These are phyloP conservation scores for Didymella lethalis DNA, from an alignment of 2,329 filamentous ascomycete species.

Conservation along the genomic window DNA sequence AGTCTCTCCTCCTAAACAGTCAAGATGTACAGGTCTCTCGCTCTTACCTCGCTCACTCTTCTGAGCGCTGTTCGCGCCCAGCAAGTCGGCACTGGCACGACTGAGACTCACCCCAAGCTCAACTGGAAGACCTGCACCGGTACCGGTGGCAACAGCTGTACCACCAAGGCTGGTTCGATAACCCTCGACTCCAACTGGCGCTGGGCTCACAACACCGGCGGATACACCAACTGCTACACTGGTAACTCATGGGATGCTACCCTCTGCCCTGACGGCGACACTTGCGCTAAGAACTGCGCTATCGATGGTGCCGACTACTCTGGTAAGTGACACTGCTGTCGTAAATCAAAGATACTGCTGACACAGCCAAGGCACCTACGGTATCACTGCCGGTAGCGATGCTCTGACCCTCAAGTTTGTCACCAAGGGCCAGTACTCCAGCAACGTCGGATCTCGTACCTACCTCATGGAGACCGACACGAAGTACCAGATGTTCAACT, in stretches of 20 bases:
- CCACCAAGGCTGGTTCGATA: constrained; percentile 47
- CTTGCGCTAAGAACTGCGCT: constrained; percentile 53
- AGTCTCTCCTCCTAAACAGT: constrained; percentile 37
- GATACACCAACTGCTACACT: constrained; percentile 60
- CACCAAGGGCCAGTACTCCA: constrained; percentile 58
- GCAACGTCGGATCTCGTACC: constrained; percentile 53
- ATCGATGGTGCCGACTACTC: constrained; percentile 55
- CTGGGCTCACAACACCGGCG: constrained; percentile 56
- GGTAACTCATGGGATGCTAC: constrained; percentile 55
- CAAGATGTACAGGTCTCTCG: constrained; percentile 52
- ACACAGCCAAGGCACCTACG: constrained; percentile 47
- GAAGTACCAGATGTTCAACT: constrained; percentile 55
- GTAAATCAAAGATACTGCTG: background rate
- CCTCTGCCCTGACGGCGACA: constrained; percentile 50
- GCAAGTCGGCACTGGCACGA: constrained; percentile 51
- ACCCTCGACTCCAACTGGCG: constrained; percentile 61
- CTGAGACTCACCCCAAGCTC: constrained; percentile 54
- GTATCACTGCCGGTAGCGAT: constrained; percentile 62
- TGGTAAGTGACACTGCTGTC: constrained; percentile 25
- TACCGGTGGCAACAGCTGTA: constrained; percentile 51
- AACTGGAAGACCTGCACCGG: constrained; percentile 52
- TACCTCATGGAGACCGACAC: constrained; percentile 53
- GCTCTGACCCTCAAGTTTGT: constrained; percentile 66
- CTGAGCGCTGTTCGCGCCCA: constrained; percentile 52
- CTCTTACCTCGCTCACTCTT: constrained; percentile 52